Conservation (phyloP, 2,329 filamentous ascomycete genomes). For the Diaporthe citrichinensis region DNA sequence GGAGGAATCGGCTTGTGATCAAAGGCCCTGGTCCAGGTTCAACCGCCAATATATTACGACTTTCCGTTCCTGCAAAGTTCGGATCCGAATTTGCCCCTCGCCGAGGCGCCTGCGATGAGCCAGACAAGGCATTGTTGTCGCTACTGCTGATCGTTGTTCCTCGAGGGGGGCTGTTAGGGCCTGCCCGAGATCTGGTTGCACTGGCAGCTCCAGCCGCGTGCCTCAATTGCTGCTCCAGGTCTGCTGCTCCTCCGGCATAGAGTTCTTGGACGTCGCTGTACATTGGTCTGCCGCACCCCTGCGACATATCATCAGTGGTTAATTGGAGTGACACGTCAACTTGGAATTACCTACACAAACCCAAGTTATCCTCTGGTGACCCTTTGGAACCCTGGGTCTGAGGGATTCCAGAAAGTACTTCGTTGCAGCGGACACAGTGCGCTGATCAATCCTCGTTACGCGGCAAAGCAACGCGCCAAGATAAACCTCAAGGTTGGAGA, state of each 20-base stretch:
- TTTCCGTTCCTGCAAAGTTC: background rate
- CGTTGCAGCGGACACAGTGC: background rate
- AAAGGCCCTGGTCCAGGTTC: accelerated
- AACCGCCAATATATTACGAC: background rate
- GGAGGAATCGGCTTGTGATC: background rate
- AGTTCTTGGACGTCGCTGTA: background rate
- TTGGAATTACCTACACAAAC: background rate
- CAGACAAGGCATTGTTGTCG: background rate
- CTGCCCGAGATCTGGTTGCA: background rate
- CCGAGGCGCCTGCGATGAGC: accelerated
- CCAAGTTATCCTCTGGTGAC: background rate
- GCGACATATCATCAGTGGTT: background rate
- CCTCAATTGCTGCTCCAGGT: background rate
- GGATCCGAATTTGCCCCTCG: background rate
- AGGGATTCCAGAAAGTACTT: background rate
- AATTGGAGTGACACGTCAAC: background rate
- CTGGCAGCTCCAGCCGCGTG: background rate
- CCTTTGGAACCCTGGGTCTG: background rate
- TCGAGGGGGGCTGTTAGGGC: background rate
- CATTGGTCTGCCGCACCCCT: background rate
- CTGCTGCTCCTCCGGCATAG: background rate
- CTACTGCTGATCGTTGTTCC: background rate
- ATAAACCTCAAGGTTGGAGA: background rate
- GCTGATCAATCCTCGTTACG: background rate
- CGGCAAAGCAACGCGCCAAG: background rate